Evolutionary conservation across 805 yeast species (phyloP).

Genomic region (Cyberlindnera euphorbiae): DNA sequence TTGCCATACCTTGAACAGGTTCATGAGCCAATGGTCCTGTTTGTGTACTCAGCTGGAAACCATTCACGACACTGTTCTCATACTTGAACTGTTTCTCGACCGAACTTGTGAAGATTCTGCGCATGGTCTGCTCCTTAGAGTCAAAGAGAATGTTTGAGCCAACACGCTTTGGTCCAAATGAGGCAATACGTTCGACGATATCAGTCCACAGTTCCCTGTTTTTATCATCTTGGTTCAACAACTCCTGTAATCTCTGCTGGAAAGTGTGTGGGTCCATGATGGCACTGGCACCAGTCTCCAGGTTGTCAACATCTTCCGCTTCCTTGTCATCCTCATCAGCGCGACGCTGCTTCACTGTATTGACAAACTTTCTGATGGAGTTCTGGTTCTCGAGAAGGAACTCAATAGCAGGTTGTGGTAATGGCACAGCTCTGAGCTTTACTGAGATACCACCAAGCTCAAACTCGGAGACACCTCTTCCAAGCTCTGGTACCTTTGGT

Average conservation of each 20-base stretch:
- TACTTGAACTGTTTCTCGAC: slow-evolving; percentile 30
- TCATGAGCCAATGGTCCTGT: slow-evolving; percentile 91
- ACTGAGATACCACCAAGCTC: slow-evolving; percentile 46
- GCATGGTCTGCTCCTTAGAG: slow-evolving; percentile 31
- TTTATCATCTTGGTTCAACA: slow-evolving; percentile 26
- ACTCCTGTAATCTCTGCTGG: slow-evolving; percentile 28
- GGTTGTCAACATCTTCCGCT: slow-evolving; percentile 21
- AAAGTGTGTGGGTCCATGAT: slow-evolving; percentile 28
- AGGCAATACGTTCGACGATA: slow-evolving; percentile 39
- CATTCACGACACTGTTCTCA: slow-evolving; percentile 68
- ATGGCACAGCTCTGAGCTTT: slow-evolving; percentile 43
- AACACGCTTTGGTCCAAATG: slow-evolving; percentile 72
- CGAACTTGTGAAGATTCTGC: slow-evolving; percentile 28
- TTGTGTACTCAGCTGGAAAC: slow-evolving; percentile 74
- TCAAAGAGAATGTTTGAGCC: slow-evolving; percentile 78
- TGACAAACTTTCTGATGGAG: slow-evolving; percentile 36
- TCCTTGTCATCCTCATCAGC: slow-evolving; percentile 10
- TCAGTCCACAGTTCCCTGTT: slow-evolving; percentile 26
- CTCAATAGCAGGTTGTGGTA: slow-evolving; percentile 45
- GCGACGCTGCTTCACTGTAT: slow-evolving; percentile 14
- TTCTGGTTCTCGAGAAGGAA: slow-evolving; percentile 45
- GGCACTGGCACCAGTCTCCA: slow-evolving; percentile 21
- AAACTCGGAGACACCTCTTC: slow-evolving; percentile 47
- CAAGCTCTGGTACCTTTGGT: slow-evolving; percentile 38
- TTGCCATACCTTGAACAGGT: slow-evolving; percentile 75